These are phyloP conservation scores for Claviceps spartinae DNA, from an alignment of 2,329 filamentous ascomycete genomes.

Conservation along the genomic window DNA sequence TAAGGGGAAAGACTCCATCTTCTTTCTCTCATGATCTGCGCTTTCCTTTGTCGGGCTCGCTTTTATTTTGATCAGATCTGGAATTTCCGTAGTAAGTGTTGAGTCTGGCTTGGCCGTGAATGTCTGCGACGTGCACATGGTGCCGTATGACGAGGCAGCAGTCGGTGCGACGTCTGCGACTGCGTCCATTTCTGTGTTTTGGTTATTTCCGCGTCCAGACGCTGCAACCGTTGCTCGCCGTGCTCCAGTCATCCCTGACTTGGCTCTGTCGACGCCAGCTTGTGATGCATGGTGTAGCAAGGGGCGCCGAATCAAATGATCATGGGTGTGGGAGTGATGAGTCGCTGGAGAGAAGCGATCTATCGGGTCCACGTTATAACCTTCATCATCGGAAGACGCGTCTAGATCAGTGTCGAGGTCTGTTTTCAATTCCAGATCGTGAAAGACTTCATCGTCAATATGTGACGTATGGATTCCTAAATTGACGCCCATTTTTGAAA, in stretches of 20 bases:
- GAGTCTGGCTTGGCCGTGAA: background rate
- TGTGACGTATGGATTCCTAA: constrained; percentile 66
- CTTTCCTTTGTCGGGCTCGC: background rate
- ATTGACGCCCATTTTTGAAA: constrained; percentile 47
- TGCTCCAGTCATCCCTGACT: background rate
- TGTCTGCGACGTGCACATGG: constrained; percentile 17
- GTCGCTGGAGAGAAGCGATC: constrained; percentile 18
- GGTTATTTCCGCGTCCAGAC: constrained; percentile 8
- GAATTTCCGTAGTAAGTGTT: constrained; percentile 5
- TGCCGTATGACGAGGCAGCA: constrained; percentile 19
- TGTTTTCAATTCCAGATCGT: constrained; percentile 20
- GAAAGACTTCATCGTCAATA: constrained; percentile 48
- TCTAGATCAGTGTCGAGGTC: constrained; percentile 20
- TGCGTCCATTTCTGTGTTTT: constrained; percentile 2
- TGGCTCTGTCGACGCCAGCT: background rate
- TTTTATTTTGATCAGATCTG: constrained; percentile 4
- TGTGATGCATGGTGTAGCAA: constrained; percentile 7
- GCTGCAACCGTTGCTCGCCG: constrained; percentile 8
- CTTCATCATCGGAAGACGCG: constrained; percentile 17
- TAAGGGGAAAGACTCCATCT: constrained; percentile 12
- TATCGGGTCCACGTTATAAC: constrained; percentile 11
- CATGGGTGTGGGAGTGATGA: constrained; percentile 2
- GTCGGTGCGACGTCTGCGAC: background rate
- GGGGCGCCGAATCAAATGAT: constrained; percentile 10
- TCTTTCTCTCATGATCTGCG: background rate